Conservation (phyloP, 176 grass and related monocot species). For the Rhynchospora pubera region DNA sequence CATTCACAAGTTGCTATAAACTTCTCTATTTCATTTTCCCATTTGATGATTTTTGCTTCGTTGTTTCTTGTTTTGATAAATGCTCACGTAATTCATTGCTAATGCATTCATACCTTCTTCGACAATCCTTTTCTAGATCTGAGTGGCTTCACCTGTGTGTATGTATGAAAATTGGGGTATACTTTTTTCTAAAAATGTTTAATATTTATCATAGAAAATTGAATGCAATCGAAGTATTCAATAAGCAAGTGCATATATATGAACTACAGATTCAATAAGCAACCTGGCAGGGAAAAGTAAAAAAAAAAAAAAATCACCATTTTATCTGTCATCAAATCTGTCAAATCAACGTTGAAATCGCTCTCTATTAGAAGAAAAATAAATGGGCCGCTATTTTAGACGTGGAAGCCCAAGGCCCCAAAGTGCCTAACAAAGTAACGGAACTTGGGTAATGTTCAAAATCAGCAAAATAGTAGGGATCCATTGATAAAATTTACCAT, state of each 20-base stretch:
- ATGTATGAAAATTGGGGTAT: background rate
- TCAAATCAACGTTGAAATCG: background rate
- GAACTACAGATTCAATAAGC: background rate
- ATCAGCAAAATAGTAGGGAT: background rate
- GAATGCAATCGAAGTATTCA: background rate
- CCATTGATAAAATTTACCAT: background rate
- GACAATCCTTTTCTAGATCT: background rate
- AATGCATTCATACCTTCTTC: background rate
- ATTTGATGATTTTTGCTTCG: background rate
- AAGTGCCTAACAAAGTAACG: background rate
- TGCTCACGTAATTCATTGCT: background rate
- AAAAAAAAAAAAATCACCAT: background rate
- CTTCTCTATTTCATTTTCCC: background rate
- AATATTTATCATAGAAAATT: background rate
- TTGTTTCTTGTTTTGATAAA: background rate
- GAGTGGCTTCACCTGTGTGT: background rate
- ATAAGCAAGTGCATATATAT: background rate
- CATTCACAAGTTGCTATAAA: background rate
- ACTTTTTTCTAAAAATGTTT: background rate
- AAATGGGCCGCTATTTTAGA: too few relatives aligned
- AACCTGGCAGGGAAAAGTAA: background rate
- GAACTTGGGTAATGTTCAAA: background rate
- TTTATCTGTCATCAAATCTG: background rate
- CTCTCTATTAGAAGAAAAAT: background rate
- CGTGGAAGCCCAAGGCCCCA: background rate